These are phyloP conservation scores for Diaporthe sp. DNA, from an alignment of 2,329 filamentous ascomycete genomes.

Conservation along the genomic window DNA sequence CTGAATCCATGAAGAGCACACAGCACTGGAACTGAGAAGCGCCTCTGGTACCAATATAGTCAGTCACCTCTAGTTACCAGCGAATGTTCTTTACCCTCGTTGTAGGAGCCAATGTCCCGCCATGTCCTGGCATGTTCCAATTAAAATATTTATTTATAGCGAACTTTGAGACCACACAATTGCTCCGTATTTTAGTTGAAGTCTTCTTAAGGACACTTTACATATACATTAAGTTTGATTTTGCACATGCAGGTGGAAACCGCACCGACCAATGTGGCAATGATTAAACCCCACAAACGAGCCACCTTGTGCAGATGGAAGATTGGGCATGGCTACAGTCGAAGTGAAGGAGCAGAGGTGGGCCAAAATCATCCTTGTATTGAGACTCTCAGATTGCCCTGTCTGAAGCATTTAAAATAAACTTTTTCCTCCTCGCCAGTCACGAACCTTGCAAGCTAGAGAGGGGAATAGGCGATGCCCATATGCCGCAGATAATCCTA, in stretches of 20 bases:
- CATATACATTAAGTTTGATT: too few species aligned
- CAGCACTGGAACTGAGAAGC: too few species aligned
- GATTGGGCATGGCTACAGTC: not conserved
- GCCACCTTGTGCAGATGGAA: not conserved
- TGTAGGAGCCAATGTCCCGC: too few species aligned
- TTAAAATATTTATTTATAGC: too few species aligned
- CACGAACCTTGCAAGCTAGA: constrained; percentile 17
- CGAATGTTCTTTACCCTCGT: too few species aligned
- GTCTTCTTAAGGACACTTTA: too few species aligned
- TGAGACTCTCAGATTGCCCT: constrained; percentile 11
- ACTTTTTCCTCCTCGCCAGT: constrained; percentile 5
- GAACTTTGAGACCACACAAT: too few species aligned
- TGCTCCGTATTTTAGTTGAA: too few species aligned
- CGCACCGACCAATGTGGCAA: not conserved
- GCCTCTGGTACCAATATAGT: too few species aligned
- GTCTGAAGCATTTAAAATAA: constrained; percentile 14
- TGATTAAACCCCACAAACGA: not conserved
- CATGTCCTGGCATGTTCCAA: too few species aligned
- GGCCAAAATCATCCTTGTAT: constrained; percentile 17
- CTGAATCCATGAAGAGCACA: too few species aligned
- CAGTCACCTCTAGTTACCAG: too few species aligned
- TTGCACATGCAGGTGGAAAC: not conserved
- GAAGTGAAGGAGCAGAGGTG: not conserved
- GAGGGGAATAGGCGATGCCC: not conserved
- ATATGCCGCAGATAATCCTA: constrained; percentile 1